phyloP scores from a whole-genome alignment of 768 basidiomycete genomes.

The Collybia mongolica region DNA sequence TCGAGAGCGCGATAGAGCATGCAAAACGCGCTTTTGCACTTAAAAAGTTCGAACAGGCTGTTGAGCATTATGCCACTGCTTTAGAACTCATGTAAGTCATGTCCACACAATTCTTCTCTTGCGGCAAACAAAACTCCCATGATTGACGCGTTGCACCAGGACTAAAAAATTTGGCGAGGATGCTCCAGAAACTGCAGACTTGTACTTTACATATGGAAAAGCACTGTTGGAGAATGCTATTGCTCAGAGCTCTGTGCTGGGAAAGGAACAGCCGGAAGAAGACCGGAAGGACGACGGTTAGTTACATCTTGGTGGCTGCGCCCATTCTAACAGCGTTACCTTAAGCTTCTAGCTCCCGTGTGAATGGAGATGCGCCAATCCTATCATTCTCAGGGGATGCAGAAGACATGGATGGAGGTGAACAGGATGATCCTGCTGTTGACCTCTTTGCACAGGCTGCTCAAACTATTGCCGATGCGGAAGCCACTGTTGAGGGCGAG shows the following conservation, averaged over 20 bases:
- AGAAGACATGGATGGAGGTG: conserved; percentile 51
- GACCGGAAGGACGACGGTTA: conserved; percentile 33
- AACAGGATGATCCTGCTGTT: conserved; percentile 49
- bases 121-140: not conserved
- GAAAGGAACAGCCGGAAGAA: conserved; percentile 75
- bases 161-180: conserved; percentile 77
- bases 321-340: conserved; percentile 4
- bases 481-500: conserved; percentile 46
- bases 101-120: conserved; percentile 13
- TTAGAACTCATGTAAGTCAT: conserved; percentile 79
- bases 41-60: conserved; percentile 81
- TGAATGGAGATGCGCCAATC: conserved; percentile 50
- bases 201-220: conserved; percentile 90
- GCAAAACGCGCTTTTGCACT: conserved; percentile 89
- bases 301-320: conserved; percentile 16
- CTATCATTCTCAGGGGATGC: conserved; percentile 82
- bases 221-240: conserved; percentile 94
- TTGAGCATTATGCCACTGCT: conserved; percentile 81
- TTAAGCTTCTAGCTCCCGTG: conserved; percentile 29
- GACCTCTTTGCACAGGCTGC: conserved; percentile 64
- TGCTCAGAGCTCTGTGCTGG: conserved; percentile 80
- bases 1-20: conserved; percentile 68
- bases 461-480: conserved; percentile 43
- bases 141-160: conserved; percentile 27
- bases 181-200: conserved; percentile 79